Conservation (phyloP, 805 yeast species). For the Brettanomyces bruxellensis region DNA sequence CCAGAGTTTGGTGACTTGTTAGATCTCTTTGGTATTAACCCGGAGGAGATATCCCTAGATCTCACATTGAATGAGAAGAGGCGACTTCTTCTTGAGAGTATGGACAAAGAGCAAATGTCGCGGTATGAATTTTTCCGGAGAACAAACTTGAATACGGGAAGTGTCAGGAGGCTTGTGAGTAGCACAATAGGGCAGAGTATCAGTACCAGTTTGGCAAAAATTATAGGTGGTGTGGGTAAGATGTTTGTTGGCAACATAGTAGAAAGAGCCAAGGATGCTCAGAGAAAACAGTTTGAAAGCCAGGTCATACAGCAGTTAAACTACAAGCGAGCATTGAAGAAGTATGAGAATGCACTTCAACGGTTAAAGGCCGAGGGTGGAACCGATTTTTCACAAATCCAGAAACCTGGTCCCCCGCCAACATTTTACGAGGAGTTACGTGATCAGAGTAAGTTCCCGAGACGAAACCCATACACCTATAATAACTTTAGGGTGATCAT, state of each 20-base stretch:
- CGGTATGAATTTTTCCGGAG: constrained; percentile 83
- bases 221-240: constrained; percentile 79
- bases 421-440: constrained; percentile 6
- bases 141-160: constrained; percentile 61
- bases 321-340: constrained; percentile 30
- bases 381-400: constrained; percentile 4
- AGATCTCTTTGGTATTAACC: constrained; percentile 22
- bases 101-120: constrained; percentile 77
- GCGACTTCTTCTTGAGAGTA: constrained; percentile 56
- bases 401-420: constrained; percentile 19
- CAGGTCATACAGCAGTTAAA: constrained; percentile 29
- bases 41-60: constrained; percentile 24
- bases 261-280: constrained; percentile 69
- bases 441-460: not conserved
- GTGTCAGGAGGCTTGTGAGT: constrained; percentile 74
- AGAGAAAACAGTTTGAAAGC: constrained; percentile 42
- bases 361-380: constrained; percentile 33
- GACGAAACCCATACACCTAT: constrained; percentile 5
- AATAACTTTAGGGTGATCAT: constrained; percentile 13
- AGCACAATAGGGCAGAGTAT: constrained; percentile 72
- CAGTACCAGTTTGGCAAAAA: constrained; percentile 70
- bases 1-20: constrained; percentile 23
- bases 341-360: constrained; percentile 23
- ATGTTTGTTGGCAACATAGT: constrained; percentile 86
- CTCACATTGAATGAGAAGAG: constrained; percentile 46